These are phyloP conservation scores for Paramecium tetraurelia DNA, from an alignment of 73 alveolate species.

Conservation along the genomic window DNA sequence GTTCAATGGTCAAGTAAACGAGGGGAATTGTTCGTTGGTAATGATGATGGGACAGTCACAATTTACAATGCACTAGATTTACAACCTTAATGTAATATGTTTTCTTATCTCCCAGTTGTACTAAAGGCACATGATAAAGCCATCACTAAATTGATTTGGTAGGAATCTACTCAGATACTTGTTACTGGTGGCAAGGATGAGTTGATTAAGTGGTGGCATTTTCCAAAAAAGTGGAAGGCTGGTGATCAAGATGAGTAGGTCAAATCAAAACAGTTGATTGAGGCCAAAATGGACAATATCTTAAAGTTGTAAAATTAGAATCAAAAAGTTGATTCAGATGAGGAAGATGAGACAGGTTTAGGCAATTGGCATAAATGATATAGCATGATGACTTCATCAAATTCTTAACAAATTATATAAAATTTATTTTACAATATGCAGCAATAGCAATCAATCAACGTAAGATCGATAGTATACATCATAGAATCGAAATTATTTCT, in stretches of 20 bases:
- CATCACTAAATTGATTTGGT: conserved; percentile 56
- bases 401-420: not conserved
- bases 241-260: not conserved
- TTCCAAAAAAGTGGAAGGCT: conserved; percentile 3
- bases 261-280: not conserved
- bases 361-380: conserved; percentile 49
- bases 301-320: not conserved
- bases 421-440: not conserved
- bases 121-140: conserved; percentile 55
- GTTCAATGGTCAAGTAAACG: conserved; percentile 56
- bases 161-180: not conserved
- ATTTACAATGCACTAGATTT: conserved; percentile 52
- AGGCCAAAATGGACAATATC: not conserved
- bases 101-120: conserved; percentile 8
- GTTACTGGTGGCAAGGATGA: conserved; percentile 42
- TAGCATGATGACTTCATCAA: not conserved
- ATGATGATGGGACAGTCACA: conserved; percentile 60
- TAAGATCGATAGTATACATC: not conserved
- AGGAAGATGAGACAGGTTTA: conserved; percentile 18
- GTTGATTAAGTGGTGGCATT: conserved; percentile 27
- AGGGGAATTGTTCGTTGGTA: conserved; percentile 60
- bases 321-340: conserved; percentile 6
- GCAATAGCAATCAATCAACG: not conserved
- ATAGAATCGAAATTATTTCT: not conserved
- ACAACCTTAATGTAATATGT: conserved; percentile 16